Evolutionary conservation across 2,329 filamentous ascomycete species (phyloP), one percentile per base, ranked within the genome.

Genomic region (Clarireedia monteithiana): DNA sequence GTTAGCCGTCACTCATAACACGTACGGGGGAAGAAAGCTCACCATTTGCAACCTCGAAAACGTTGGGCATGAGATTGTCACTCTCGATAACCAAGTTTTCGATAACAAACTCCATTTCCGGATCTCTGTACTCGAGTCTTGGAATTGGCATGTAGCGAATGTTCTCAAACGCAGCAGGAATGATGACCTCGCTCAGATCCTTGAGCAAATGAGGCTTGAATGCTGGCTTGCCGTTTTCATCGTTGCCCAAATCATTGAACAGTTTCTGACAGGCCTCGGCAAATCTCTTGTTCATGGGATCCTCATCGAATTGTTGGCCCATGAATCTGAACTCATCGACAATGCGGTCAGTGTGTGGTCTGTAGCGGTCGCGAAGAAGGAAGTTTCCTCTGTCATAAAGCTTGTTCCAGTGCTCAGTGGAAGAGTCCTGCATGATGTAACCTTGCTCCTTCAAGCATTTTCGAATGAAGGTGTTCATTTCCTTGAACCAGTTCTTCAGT

Each of bases 71-170:
- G 64, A 99, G 84, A 74, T 99, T 99, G 77, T 97, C 91, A 62
- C 89, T 91, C 75, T 99, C 94, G 52, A 99, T 81, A 47, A 96
- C 87, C 10, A 99, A 77, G 71, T 99, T 99, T 76, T 99, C 94
- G 46, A 99, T 82, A 49, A 97, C 82, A 49, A 86, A 86, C 71
- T 99, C 94, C 51, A 95, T 78, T 77, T 86, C 83, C 2, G 81
- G 79, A 65, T 97, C 94, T 1, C 84, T 86, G 68, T 91, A 94
- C 75, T 99, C 94, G 59, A 99, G 96, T 55, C 94, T 88, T 23
- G 94, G 94, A 50, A 99, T 83, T 4, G 94, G 91, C 14, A 99
- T 81, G 71, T 99, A 99, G 59, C 89, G 86, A 56, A 94, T 77
- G 63, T 85, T 89, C 76, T 95, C 88, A 62, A 99, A 86, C 53